These are phyloP conservation scores for Coemansia sp. DNA, from an alignment of 192 early-diverging fungal species.

Conservation along the genomic window DNA sequence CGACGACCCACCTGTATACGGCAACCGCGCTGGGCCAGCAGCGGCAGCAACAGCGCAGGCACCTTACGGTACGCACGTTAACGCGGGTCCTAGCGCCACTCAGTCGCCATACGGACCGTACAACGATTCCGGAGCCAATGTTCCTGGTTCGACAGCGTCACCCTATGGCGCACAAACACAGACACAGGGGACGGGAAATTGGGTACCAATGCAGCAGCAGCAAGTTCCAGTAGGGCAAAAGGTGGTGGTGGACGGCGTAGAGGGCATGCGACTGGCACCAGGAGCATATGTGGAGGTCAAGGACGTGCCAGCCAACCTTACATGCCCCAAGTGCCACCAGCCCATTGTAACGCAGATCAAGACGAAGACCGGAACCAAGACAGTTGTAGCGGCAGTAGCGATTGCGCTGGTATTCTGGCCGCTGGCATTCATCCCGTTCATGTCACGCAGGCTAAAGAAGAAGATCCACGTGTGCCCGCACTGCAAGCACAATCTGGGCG, in stretches of 20 bases:
- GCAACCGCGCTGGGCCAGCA: not conserved
- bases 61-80: constrained; percentile 3
- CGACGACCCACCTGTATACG: constrained; percentile 7
- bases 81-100: not conserved
- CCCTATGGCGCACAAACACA: not conserved
- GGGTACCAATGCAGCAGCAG: not conserved
- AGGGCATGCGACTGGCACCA: constrained; percentile 15
- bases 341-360: constrained; percentile 34
- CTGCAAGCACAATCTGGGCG: constrained; percentile 38
- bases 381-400: constrained; percentile 39
- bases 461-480: constrained; percentile 38
- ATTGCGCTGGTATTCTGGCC: constrained; percentile 45
- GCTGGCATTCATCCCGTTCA: constrained; percentile 38
- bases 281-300: constrained; percentile 35
- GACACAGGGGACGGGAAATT: not conserved
- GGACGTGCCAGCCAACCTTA: constrained; percentile 26
- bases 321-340: constrained; percentile 37
- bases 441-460: constrained; percentile 37
- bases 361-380: constrained; percentile 24
- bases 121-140: constrained; percentile 2
- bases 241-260: constrained; percentile 23
- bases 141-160: not conserved
- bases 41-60: not conserved
- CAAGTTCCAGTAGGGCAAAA: constrained; percentile 1
- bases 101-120: constrained; percentile 14